Base-by-base conservation (phyloP, 176 grass and related monocot genomes). In the Dactylis glomerata region DNA sequence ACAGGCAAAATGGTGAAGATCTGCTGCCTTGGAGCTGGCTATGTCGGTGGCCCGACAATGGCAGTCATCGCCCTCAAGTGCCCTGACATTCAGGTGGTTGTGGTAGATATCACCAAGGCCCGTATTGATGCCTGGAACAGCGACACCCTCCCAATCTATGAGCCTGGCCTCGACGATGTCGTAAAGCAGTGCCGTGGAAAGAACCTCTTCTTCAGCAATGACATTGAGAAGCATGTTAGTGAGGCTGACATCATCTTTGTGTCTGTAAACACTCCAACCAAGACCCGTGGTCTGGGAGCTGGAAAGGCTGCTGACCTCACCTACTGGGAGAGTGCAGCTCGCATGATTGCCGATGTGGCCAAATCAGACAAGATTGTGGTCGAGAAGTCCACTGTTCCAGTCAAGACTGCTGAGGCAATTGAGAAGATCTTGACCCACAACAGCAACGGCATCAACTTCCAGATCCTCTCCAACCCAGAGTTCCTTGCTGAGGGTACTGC, bases 1-100 rank as follows among this genome's bases (percentile, higher is more conserved):
- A 13, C 80, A 82, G 80, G 15, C 20, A 56, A 52, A 31, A 90
- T 93, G 92, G 92, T 93, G 82, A 93, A 93, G 88, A 91, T 93
- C 45, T 93, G 92, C 88, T 93, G 92, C 67, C 77, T 93, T 38
- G 92, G 92, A 68, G 92, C 92, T 47, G 92, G 92, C 63, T 93
- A 93, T 72, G 92, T 93, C 1, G 92, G 92, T 24, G 92, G 92
- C 37, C 92, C 92, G n/a, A 93, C 92, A 74, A 93, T 93, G 92
- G 92, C 92, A 1, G 88, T 93, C 56, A 93, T 93, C 16, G 92
- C 92, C 47, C 45, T 88, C 23, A 93, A 93, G 56, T 93, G 92
- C 49, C 92, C 92, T 7, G 86, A 83, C 5, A 44, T 88, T 34
- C 66, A 93, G 68, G 92, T 93, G n/a, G 86, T 88, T 12, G 92